Percentiles rank a stretch among this genome's conserved stretches.
phyloP scores from a whole-genome alignment of 768 basidiomycete genomes.

The Macrolepiota albuminosa region DNA sequence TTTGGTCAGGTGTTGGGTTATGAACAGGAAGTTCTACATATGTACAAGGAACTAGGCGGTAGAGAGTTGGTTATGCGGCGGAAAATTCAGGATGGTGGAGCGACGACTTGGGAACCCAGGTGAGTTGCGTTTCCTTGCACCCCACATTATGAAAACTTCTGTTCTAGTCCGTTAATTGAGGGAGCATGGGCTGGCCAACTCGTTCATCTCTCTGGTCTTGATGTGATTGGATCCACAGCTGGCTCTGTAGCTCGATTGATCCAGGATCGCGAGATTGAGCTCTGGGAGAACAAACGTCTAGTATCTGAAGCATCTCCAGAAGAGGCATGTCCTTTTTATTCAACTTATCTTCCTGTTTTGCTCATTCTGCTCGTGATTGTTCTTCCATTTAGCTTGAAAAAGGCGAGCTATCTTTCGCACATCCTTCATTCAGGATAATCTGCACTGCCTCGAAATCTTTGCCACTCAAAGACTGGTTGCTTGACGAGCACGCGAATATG shows the following conservation, averaged over 20 bases:
- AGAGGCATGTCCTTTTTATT: constrained; percentile 30
- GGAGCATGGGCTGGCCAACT: constrained; percentile 54
- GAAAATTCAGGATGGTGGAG: constrained; percentile 51
- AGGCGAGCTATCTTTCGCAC: constrained; percentile 43
- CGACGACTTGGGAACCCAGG: constrained; percentile 61
- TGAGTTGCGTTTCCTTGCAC: constrained; percentile 16
- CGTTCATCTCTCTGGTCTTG: constrained; percentile 55
- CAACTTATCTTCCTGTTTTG: not conserved
- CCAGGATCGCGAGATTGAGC: constrained; percentile 59
- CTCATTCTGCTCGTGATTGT: not conserved
- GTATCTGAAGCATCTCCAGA: constrained; percentile 42
- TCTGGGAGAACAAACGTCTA: constrained; percentile 61
- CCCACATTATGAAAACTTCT: not conserved
- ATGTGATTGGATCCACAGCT: constrained; percentile 63
- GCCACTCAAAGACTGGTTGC: constrained; percentile 66
- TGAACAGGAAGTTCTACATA: constrained; percentile 51
- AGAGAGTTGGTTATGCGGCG: constrained; percentile 62
- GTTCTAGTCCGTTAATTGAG: constrained; percentile 35
- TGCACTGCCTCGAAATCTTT: constrained; percentile 59
- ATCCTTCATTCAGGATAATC: constrained; percentile 58
- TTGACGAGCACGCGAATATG: constrained; percentile 66
- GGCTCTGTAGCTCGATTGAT: constrained; percentile 55
- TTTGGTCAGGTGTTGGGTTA: constrained; percentile 60
- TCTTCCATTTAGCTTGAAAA: constrained; percentile 18
- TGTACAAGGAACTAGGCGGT: constrained; percentile 68